A percentile compares a stretch with the other conserved stretches of the same genome.
Evolutionary conservation across 2,329 filamentous ascomycete genomes (phyloP).

Genomic region (Nigrograna mackinnonii): DNA sequence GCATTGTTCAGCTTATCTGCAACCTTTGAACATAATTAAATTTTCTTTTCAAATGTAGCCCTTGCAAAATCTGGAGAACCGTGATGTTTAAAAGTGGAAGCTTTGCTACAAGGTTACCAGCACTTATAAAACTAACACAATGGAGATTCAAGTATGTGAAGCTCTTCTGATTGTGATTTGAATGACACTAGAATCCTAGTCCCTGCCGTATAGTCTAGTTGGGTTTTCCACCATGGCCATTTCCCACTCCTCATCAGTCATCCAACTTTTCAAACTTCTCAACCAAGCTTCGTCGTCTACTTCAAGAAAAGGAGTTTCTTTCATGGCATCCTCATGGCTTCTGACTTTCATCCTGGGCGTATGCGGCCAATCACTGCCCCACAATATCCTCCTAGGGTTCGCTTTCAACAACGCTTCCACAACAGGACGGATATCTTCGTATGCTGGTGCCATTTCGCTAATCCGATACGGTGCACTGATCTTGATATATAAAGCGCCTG

Average conservation of each 20-base stretch:
- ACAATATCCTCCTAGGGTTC: conserved; percentile 37
- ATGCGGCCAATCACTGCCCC: conserved; percentile 47
- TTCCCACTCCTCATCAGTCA: conserved; percentile 17
- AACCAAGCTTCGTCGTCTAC: conserved; percentile 32
- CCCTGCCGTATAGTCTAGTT: conserved; percentile 4
- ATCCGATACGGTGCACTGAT: conserved; percentile 44
- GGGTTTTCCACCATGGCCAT: conserved; percentile 11
- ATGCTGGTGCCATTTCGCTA: conserved; percentile 30
- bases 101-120: too few species aligned
- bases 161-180: too few species aligned
- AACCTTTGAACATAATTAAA: too few species aligned
- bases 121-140: too few species aligned
- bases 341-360: conserved; percentile 44
- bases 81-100: too few species aligned
- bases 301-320: conserved; percentile 29
- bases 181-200: too few species aligned
- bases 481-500: conserved; percentile 41
- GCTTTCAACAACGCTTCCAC: conserved; percentile 35
- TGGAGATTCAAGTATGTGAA: too few species aligned
- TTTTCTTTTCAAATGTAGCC: too few species aligned
- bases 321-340: conserved; percentile 34
- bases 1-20: too few species aligned
- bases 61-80: too few species aligned
- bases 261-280: conserved; percentile 23
- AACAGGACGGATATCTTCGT: conserved; percentile 34